Evolutionary conservation across 139 green algal species (phyloP), one percentile per base, ranked within the genome.

Genomic region (Coccomyxa sp.): DNA sequence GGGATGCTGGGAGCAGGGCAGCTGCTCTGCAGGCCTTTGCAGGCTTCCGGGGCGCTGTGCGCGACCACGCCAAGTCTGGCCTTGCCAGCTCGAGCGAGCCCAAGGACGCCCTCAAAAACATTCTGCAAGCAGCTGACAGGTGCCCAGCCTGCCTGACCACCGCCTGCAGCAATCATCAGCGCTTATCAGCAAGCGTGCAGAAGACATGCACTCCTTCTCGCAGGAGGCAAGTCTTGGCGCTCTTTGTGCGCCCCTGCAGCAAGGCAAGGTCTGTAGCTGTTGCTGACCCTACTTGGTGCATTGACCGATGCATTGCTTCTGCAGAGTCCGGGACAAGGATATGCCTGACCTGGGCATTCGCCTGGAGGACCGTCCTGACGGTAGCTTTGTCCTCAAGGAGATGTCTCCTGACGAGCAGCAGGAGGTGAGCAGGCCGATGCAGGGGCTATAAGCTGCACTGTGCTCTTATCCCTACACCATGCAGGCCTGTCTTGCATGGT

Each of bases 341-440:
- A 78, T 99, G 76, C 88, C 95, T 29, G 88, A 95, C 33, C 84
- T 99, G 78, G 96, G 96, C 4, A 88, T 99, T 33, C 82, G 92
- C 73, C 83, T 98, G n/a, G 96, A 99, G 84, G 93, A 98, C 86
- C 82, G 84, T 64, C 76, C 89, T 29, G 91, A 94, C 70, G 94
- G 86, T 68, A 88, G 86, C 34, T 89, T 90, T 22, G 82, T 97
- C 31, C 98, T 94, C 5, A 64, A 64, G 27, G 22, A 31, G 18
- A 64, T 64, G 50, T 31, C n/a, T n/a, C n/a, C n/a, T n/a, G n/a
- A n/a, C n/a, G n/a, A n/a, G n/a, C n/a, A n/a, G n/a, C 50, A 64
- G 50, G 18, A 64, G 50, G 18, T 64, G 50, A 64, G 50, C 50
- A 64, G 50, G 50, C 50, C 27, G 50, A n/a, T n/a, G n/a, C n/a